Evolutionary conservation across 139 green algal species (phyloP).

Genomic region (Marvania coccoides): DNA sequence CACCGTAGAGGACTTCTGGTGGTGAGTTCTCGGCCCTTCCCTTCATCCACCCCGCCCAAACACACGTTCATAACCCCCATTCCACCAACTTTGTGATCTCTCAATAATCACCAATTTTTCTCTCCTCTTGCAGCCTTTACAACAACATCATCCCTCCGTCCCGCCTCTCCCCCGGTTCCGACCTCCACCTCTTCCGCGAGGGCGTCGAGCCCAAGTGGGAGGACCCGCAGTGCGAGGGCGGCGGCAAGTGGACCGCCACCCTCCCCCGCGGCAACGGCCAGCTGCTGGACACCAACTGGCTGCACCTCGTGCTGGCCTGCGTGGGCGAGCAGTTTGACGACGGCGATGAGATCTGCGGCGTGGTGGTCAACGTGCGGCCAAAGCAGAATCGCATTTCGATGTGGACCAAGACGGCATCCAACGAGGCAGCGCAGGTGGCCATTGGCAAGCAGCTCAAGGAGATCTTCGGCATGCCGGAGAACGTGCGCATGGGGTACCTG

Average conservation of each 20-base stretch:
- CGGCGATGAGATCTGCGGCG: constrained; percentile 90
- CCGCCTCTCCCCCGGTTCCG: constrained; percentile 70
- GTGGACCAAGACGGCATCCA: constrained; percentile 89
- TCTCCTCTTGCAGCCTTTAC: constrained; percentile 76
- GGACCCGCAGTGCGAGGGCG: constrained; percentile 78
- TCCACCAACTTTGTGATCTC: no score
- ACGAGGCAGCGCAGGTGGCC: constrained; percentile 75
- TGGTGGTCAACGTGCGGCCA: constrained; percentile 85
- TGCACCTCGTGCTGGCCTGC: constrained; percentile 90
- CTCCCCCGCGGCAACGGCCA: constrained; percentile 52
- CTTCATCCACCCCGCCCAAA: background rate
- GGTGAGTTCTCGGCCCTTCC: constrained; percentile 50
- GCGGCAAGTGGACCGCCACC: constrained; percentile 87
- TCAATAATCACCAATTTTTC: no score
- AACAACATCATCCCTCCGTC: constrained; percentile 96
- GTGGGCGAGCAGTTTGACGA: constrained; percentile 98
- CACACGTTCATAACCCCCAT: no score
- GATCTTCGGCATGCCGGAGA: constrained; percentile 73
- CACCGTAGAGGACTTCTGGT: constrained; percentile 99
- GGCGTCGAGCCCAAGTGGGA: constrained; percentile 99
- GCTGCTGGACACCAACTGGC: constrained; percentile 86
- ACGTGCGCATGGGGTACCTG: constrained; percentile 74
- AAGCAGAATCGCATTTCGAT: constrained; percentile 85
- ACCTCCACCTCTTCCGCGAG: constrained; percentile 96
- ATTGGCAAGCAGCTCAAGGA: constrained; percentile 91